Base-by-base conservation (phyloP, 2,329 filamentous ascomycete species). In the Exophiala sideris region DNA sequence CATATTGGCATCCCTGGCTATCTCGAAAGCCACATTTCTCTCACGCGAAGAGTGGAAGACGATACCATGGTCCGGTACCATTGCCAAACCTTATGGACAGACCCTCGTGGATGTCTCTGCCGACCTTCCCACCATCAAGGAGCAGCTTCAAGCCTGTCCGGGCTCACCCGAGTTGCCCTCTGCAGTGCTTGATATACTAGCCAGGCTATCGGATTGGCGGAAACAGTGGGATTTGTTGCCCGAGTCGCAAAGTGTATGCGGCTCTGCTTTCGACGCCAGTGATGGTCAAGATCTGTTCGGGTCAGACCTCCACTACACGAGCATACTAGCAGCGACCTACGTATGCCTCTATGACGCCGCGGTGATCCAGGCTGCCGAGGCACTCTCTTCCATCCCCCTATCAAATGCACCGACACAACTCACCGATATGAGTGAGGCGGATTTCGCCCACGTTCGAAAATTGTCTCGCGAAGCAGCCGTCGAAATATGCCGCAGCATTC, bases 31-130 rank as follows among this genome's bases (percentile, higher is more conserved):
- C 1, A 68, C 68, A 6, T 72, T 72, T 48, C 64, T 73, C 9
- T 66, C 68, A 3, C 59, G 53, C 9, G 64, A 70, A 39, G 69
- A 70, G 34, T 73, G 71, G 71, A 72, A 71, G 46, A 70, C 64
- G 6, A 59, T 72, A 12, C 71, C 71, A 0, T 73, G 70, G 70
- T 68, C 69, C n/a, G 8, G n/a, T 24, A 7, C 5, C 18, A 42
- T 18, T 12, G 18, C 18, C 4, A 45, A 14, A 16, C 5, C 9
- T 12, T 18, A 3, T 3, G 24, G 20, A 14, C 42, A 29, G 6
- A 18, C 24, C 7, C 24, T 45, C 11, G 3, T 45, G 11, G 42
- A 45, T 7, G 11, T 45, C 18, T 11, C 32, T 4, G 24, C 42
- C 10, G 24, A 32, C 18, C 42, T 45, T 12, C 42, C 42, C 3